These are phyloP conservation scores for Ricinus communis DNA, from an alignment of 345 rosid species.

Conservation along the genomic window DNA sequence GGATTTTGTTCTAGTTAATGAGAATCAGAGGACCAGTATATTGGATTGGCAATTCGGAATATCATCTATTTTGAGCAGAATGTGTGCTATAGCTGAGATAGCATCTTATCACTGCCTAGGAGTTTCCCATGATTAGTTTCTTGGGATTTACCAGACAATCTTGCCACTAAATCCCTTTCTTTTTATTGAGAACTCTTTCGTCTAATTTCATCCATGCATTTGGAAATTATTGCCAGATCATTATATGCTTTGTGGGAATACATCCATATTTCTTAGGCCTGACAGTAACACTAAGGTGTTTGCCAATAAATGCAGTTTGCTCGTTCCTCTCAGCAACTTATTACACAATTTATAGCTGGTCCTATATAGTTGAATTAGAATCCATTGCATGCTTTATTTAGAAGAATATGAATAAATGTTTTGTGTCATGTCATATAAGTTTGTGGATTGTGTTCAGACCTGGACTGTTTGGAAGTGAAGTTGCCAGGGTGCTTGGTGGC, in stretches of 20 bases:
- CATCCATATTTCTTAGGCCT: neutral
- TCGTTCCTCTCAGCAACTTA: neutral
- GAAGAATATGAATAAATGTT: neutral
- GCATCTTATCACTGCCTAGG: neutral
- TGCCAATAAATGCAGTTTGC: neutral
- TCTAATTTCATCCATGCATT: neutral
- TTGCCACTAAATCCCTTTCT: too few relatives aligned
- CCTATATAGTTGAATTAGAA: neutral
- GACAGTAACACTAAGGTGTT: neutral
- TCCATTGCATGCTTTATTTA: neutral
- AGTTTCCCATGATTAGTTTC: neutral
- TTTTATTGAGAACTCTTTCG: neutral
- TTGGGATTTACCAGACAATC: too few relatives aligned
- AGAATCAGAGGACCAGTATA: neutral
- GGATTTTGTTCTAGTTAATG: neutral
- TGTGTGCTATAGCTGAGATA: neutral
- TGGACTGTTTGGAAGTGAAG: slow-evolving; percentile 81
- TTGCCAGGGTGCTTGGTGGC: slow-evolving; percentile 90
- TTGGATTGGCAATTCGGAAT: neutral
- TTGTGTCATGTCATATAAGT: slow-evolving; percentile 16
- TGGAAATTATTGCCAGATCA: neutral
- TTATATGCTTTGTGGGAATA: neutral
- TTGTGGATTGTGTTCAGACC: slow-evolving; percentile 43
- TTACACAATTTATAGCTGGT: neutral
- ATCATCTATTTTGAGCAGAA: neutral